Evolutionary conservation across 1,139 yeast genomes (phyloP).

Genomic region (Wickerhamiella pararugosa): DNA sequence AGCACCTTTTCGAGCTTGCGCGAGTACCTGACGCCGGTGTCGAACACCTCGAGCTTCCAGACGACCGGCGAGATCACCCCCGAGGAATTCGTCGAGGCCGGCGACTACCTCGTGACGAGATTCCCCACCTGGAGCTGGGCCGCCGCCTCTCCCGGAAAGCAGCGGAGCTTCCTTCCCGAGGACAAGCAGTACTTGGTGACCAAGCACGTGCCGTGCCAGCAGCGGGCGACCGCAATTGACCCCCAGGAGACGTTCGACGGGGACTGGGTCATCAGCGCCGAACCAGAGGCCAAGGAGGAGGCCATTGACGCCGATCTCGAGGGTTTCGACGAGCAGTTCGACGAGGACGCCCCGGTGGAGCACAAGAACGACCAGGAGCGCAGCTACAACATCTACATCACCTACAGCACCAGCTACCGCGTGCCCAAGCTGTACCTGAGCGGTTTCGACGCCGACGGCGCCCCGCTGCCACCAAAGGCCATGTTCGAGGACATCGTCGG

Average conservation of each 20-base stretch:
- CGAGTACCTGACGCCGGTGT: constrained; percentile 85
- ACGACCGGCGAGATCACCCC: constrained; percentile 76
- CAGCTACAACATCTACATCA: constrained; percentile 73
- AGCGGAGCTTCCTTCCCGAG: constrained; percentile 60
- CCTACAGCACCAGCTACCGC: constrained; percentile 86
- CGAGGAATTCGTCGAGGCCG: constrained; percentile 30
- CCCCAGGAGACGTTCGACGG: constrained; percentile 29
- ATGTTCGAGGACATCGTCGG: constrained; percentile 91
- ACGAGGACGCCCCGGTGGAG: constrained; percentile 17
- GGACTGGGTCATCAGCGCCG: constrained; percentile 45
- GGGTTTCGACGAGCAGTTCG: constrained; percentile 18
- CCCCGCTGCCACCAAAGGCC: constrained; percentile 70
- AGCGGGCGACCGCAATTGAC: constrained; percentile 48
- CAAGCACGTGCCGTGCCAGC: constrained; percentile 73
- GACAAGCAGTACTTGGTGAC: constrained; percentile 83
- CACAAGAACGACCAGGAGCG: constrained; percentile 30
- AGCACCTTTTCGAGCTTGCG: constrained; percentile 74
- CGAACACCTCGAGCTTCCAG: constrained; percentile 66
- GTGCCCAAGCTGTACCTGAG: constrained; percentile 90
- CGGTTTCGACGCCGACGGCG: constrained; percentile 73
- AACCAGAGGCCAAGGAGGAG: constrained; percentile 14
- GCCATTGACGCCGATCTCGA: constrained; percentile 21
- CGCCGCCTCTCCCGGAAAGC: constrained; percentile 43
- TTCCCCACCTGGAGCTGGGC: constrained; percentile 97
- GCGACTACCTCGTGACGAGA: constrained; percentile 50